These are phyloP conservation scores for Castanea mollissima DNA, from an alignment of 306 rosid species.

Conservation along the genomic window DNA sequence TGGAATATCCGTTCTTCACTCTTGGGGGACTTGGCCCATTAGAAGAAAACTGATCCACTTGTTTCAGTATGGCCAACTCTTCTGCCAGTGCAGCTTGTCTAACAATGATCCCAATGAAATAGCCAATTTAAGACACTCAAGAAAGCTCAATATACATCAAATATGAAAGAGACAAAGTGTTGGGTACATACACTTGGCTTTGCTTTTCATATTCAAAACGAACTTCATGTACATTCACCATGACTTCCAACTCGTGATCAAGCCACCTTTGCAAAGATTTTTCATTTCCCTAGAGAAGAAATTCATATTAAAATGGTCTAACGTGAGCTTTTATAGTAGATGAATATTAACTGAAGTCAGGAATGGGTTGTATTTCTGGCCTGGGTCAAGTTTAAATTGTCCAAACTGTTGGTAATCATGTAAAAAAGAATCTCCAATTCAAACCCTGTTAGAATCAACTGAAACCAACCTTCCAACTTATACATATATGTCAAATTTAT, in stretches of 20 bases:
- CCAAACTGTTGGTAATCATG: not conserved
- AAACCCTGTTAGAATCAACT: slow-evolving; percentile 4
- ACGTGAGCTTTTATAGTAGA: slow-evolving; percentile 4
- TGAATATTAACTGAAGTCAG: not conserved
- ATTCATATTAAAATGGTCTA: slow-evolving; percentile 10
- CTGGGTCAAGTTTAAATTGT: slow-evolving; percentile 4
- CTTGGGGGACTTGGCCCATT: slow-evolving; percentile 38
- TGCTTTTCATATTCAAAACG: slow-evolving; percentile 70
- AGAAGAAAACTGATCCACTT: slow-evolving; percentile 45
- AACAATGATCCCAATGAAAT: slow-evolving; percentile 23
- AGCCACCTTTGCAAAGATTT: slow-evolving; percentile 68
- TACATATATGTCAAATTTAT: not conserved
- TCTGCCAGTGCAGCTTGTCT: slow-evolving; percentile 66
- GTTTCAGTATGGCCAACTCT: slow-evolving; percentile 60
- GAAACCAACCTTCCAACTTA: slow-evolving; percentile 13
- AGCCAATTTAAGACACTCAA: not conserved
- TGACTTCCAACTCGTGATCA: slow-evolving; percentile 81
- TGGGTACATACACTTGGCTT: slow-evolving; percentile 58
- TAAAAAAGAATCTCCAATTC: slow-evolving; percentile 14
- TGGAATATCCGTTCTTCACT: slow-evolving; percentile 49
- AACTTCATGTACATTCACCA: slow-evolving; percentile 72
- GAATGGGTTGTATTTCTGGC: not conserved
- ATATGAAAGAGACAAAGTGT: not conserved
- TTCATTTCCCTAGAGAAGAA: slow-evolving; percentile 54
- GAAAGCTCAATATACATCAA: slow-evolving; percentile 10